Base-by-base conservation (phyloP, 345 rosid genomes). In the Erysimum cheiranthoides region DNA sequence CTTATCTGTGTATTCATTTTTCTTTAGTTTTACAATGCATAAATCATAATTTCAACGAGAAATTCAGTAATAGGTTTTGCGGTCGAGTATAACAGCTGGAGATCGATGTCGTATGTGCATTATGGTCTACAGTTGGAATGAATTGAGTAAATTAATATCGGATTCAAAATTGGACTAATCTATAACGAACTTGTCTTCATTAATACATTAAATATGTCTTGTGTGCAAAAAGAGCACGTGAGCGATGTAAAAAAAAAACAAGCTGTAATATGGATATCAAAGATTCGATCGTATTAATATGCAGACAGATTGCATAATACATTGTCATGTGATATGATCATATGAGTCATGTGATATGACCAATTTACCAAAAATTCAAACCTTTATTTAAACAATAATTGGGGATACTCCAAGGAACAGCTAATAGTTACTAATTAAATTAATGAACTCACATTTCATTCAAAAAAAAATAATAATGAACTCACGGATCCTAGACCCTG, bases 271-370 rank as follows among this genome's bases (percentile, higher is more conserved):
- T 16, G 28, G 53, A 67, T 46, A 68, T 68, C 32, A 59, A 61
- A 76, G 80, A 76, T 76, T 76, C n/a, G n/a, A n/a, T n/a, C 80
- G 74, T 57, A 7, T 57, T 16, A 10, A 57, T 32, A 53, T 43
- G 21, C 4, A 40, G 31, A 52, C 63, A 31, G 57, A 53, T 35
- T 59, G 27, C 30, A 52, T 25, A 73, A 42, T 52, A 66, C 39
- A 69, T 62, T 5, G 58, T 62, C 75, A 70, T 69, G 80, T 62
- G 75, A 63, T 21, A 42, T 34, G 73, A 68, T 68, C 68, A 75
- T 75, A 67, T 51, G 50, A 61, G 74, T 69, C 74, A 60, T 68
- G 69, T 76, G 74, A 69, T 52, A 43, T 45, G 31, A 53, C 16
- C 49, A 32, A 75, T 68, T 35, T 60, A 60, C 68, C 6, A 38